Percentiles rank a stretch among this genome's conserved stretches.
These are phyloP conservation scores for Aphanoascus verrucosus DNA, from an alignment of 2,329 filamentous ascomycete species.

Conservation along the genomic window DNA sequence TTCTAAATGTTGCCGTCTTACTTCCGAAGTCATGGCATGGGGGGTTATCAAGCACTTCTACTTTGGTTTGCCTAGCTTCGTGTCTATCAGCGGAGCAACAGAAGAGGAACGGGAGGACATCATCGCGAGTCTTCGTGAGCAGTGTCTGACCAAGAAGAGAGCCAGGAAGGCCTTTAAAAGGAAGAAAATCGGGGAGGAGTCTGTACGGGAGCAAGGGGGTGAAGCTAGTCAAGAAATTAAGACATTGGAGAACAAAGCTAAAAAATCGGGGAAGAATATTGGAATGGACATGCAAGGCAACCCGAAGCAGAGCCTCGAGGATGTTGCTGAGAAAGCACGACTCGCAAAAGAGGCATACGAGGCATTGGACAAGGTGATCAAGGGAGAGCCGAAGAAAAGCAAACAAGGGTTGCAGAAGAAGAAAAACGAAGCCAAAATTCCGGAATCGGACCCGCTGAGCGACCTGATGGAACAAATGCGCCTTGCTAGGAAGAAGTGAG, in stretches of 20 bases:
- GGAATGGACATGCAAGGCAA: not conserved
- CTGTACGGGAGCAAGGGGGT: not conserved
- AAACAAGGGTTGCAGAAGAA: not conserved
- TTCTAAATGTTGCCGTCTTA: slow-evolving; percentile 18
- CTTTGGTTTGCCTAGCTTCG: slow-evolving; percentile 15
- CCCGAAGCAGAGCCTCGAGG: too few relatives aligned
- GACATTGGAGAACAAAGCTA: not conserved
- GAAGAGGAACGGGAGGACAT: slow-evolving; percentile 12
- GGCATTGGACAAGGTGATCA: not conserved
- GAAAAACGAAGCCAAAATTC: not conserved
- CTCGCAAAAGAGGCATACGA: not conserved
- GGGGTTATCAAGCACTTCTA: slow-evolving; percentile 15
- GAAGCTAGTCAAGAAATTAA: too few relatives aligned
- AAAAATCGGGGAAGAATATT: not conserved
- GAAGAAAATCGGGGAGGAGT: not conserved
- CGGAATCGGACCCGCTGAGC: not conserved
- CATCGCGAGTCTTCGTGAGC: not conserved
- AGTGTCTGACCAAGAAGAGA: not conserved
- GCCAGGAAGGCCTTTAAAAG: not conserved
- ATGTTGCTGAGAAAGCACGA: too few relatives aligned
- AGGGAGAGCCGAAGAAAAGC: not conserved
- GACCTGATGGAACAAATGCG: not conserved
- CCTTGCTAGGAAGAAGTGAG: not conserved
- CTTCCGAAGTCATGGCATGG: slow-evolving; percentile 17
- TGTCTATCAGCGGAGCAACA: slow-evolving; percentile 16